Evolutionary conservation across 2,329 filamentous ascomycete species (phyloP).

Genomic region (Aspergillus eucalypticola): DNA sequence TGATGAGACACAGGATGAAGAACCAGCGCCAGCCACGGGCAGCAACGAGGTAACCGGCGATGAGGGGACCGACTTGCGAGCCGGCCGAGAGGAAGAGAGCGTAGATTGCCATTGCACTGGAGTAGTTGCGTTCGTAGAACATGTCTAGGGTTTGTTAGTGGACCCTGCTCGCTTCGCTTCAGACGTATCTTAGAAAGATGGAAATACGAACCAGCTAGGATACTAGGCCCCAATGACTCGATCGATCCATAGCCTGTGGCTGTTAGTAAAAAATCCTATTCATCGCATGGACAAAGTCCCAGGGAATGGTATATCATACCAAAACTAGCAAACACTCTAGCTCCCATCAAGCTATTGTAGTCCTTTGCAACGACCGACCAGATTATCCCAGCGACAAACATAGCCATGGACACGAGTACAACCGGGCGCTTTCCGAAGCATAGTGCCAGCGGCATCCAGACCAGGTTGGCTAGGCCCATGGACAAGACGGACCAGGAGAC

Average conservation of each 20-base stretch:
- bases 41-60: slow-evolving; percentile 36
- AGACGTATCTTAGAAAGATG: neutral
- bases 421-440: slow-evolving; percentile 42
- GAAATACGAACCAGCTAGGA: slow-evolving; percentile 29
- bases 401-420: slow-evolving; percentile 32
- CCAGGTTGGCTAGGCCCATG: slow-evolving; percentile 32
- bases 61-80: slow-evolving; percentile 38
- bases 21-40: slow-evolving; percentile 42
- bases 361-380: slow-evolving; percentile 36
- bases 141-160: slow-evolving; percentile 24
- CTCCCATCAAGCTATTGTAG: slow-evolving; percentile 33
- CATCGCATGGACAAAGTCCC: neutral
- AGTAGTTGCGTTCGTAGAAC: slow-evolving; percentile 30
- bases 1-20: slow-evolving; percentile 37
- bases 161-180: neutral
- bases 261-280: neutral
- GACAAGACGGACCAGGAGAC: slow-evolving; percentile 28
- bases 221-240: slow-evolving; percentile 37
- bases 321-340: slow-evolving; percentile 37
- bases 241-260: slow-evolving; percentile 28
- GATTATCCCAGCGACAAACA: slow-evolving; percentile 33
- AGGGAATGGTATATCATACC: slow-evolving; percentile 10
- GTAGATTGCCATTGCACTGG: slow-evolving; percentile 37
- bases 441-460: slow-evolving; percentile 41
- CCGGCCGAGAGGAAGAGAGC: slow-evolving; percentile 35